Conservation (phyloP, 352 stramenopile genomes). For the Phytophthora colocasiae region DNA sequence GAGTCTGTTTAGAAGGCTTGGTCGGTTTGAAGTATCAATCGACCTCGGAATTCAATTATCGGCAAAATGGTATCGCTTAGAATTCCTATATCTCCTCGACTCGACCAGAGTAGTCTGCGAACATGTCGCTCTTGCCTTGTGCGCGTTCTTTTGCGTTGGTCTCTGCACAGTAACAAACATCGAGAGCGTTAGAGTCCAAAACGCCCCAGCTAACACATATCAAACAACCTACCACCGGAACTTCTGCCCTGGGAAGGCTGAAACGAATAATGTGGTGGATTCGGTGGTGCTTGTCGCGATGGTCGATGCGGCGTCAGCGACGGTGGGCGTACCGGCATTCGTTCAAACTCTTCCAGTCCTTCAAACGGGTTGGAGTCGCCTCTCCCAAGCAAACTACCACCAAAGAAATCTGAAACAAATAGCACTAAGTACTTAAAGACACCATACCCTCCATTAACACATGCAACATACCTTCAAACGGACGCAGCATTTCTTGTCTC, state of each 20-base stretch:
- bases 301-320: constrained; percentile 49
- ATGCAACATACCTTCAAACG: constrained; percentile 63
- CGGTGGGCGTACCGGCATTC: constrained; percentile 59
- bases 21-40: too few relatives aligned
- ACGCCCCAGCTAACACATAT: neutral
- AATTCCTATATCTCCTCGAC: constrained; percentile 70
- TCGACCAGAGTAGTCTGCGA: constrained; percentile 68
- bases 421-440: neutral
- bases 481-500: constrained; percentile 80
- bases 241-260: constrained; percentile 55
- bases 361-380: constrained; percentile 58
- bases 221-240: constrained; percentile 32
- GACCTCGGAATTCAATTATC: too few relatives aligned
- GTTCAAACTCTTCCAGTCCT: constrained; percentile 74
- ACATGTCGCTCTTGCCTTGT: constrained; percentile 72
- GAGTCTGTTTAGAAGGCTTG: too few relatives aligned
- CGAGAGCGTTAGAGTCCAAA: neutral
- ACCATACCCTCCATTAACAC: neutral
- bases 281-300: constrained; percentile 51
- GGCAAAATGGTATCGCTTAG: neutral
- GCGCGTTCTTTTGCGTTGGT: constrained; percentile 40
- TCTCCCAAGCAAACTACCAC: constrained; percentile 43
- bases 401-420: constrained; percentile 62
- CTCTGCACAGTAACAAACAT: constrained; percentile 16
- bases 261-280: constrained; percentile 80